Percentiles rank a stretch among this genome's conserved stretches.
Evolutionary conservation across 2,329 filamentous ascomycete species (phyloP).

Genomic region (Pezicula neosporulosa): DNA sequence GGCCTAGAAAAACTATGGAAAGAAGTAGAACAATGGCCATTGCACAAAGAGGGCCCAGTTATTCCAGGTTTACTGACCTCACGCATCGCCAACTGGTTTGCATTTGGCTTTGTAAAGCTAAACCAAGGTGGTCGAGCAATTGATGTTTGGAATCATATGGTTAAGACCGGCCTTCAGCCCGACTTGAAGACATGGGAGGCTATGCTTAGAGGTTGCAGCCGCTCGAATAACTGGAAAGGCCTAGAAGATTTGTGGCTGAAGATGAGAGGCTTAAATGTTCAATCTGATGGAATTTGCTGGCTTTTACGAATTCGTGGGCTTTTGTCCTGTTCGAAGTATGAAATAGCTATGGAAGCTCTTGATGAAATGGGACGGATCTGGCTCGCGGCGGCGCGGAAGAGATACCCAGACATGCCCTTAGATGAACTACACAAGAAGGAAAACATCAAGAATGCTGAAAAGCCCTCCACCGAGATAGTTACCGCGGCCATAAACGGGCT

Average conservation of each 20-base stretch:
- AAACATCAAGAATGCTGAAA: slow-evolving; percentile 36
- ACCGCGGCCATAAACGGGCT: slow-evolving; percentile 69
- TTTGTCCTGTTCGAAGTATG: slow-evolving; percentile 49
- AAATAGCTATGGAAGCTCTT: slow-evolving; percentile 59
- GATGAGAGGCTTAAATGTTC: slow-evolving; percentile 52
- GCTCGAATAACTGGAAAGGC: slow-evolving; percentile 52
- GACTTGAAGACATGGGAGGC: slow-evolving; percentile 65
- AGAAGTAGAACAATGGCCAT: slow-evolving; percentile 18
- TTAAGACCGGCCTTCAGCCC: slow-evolving; percentile 50
- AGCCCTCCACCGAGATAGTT: slow-evolving; percentile 61
- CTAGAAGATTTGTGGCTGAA: slow-evolving; percentile 66
- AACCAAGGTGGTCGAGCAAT: slow-evolving; percentile 39
- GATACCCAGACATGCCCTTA: slow-evolving; percentile 14
- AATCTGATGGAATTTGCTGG: slow-evolving; percentile 67
- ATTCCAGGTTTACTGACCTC: slow-evolving; percentile 12
- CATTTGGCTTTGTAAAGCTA: slow-evolving; percentile 43
- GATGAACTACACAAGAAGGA: slow-evolving; percentile 25
- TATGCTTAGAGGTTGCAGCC: slow-evolving; percentile 69
- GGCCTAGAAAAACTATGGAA: slow-evolving; percentile 21
- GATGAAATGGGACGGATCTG: slow-evolving; percentile 63
- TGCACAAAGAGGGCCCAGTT: slow-evolving; percentile 2
- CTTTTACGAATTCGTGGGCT: slow-evolving; percentile 66
- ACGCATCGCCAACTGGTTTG: slow-evolving; percentile 39
- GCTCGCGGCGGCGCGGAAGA: slow-evolving; percentile 30
- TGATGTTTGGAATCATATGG: slow-evolving; percentile 55